phyloP scores from a whole-genome alignment of 805 yeast genomes.

The Lipomyces sp. region DNA sequence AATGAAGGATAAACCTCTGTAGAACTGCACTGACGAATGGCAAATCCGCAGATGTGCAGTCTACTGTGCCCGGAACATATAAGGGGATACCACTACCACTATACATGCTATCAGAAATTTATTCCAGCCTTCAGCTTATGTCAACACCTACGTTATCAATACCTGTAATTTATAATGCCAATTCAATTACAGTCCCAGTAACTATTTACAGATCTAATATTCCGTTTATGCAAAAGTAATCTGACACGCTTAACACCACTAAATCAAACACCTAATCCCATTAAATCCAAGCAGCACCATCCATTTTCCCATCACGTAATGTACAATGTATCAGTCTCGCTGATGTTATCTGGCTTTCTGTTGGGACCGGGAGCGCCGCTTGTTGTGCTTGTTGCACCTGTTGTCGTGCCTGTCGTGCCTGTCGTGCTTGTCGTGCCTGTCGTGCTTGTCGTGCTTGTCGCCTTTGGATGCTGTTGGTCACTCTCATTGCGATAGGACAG shows the following conservation, averaged over 20 bases:
- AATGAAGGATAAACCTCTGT: too few relatives aligned
- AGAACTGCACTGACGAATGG: too few relatives aligned
- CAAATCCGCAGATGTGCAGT: too few relatives aligned
- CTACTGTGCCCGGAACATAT: too few relatives aligned
- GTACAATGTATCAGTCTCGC: slow-evolving; percentile 1
- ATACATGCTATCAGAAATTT: too few relatives aligned
- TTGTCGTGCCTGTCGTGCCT: neutral
- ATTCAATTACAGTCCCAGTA: neutral
- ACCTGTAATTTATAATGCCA: neutral
- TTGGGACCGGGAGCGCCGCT: slow-evolving; percentile 9
- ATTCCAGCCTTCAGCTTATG: too few relatives aligned
- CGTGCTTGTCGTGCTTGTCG: slow-evolving; percentile 4
- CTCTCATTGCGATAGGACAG: slow-evolving; percentile 24
- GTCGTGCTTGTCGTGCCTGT: slow-evolving; percentile 11
- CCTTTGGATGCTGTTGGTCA: slow-evolving; percentile 14
- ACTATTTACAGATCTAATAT: neutral
- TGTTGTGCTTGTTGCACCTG: neutral
- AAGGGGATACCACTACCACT: too few relatives aligned
- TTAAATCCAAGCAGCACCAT: neutral
- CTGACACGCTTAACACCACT: neutral
- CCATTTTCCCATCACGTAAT: neutral
- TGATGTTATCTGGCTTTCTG: slow-evolving; percentile 5
- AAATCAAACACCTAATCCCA: neutral
- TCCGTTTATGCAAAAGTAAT: neutral
- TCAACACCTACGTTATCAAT: neutral